These are phyloP conservation scores for Colletotrichum incanum DNA, from an alignment of 2,329 filamentous ascomycete genomes.

Conservation along the genomic window DNA sequence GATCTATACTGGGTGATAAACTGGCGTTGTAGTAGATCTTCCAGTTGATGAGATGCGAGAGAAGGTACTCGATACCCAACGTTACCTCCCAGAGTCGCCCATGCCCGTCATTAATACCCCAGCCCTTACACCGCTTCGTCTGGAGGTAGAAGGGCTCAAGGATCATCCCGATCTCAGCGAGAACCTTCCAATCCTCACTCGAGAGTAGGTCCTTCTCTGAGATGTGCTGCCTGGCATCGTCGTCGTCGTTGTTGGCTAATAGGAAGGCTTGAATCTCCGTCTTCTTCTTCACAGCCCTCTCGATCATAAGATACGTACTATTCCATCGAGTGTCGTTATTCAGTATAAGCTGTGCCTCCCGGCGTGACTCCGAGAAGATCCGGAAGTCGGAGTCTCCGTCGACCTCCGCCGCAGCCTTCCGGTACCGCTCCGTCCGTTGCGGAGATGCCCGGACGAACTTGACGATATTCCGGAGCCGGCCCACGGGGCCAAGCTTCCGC, in stretches of 20 bases:
- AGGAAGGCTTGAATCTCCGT: no score
- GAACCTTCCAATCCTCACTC: background rate
- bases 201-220: background rate
- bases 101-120: background rate
- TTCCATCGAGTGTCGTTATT: no score
- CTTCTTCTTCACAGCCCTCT: no score
- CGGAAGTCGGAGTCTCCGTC: background rate
- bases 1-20: no score
- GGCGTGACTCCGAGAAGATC: background rate
- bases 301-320: no score
- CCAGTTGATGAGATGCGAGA: constrained; percentile 3
- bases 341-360: no score
- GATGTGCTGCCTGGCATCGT: background rate
- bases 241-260: no score
- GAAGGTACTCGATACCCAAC: constrained; percentile 4
- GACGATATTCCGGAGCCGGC: constrained; percentile 8
- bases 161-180: background rate
- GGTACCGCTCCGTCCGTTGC: background rate
- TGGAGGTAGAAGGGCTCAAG: background rate
- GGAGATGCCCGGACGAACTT: background rate
- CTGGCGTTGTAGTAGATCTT: background rate
- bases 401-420: background rate
- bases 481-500: no score
- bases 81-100: constrained; percentile 13
- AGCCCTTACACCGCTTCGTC: constrained; percentile 5